Evolutionary conservation across 2,329 filamentous ascomycete genomes (phyloP).

Genomic region (Aspergillus fumigatiaffinis): DNA sequence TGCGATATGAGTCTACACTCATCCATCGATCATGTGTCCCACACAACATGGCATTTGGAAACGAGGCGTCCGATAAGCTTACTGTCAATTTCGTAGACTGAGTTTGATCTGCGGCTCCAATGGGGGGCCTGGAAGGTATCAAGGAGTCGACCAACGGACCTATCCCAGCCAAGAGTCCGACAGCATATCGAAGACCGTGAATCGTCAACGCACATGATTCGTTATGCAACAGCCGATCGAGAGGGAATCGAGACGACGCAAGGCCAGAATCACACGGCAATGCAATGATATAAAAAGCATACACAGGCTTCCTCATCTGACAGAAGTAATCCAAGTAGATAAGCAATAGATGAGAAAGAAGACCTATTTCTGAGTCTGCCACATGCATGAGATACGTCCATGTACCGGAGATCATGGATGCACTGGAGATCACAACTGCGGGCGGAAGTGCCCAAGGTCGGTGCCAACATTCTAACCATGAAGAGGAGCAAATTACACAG

Average conservation of each 20-base stretch:
- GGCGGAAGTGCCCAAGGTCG: background rate
- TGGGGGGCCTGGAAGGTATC: background rate
- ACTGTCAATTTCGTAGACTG: too few species aligned
- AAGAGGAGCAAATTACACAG: too few species aligned
- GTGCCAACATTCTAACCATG: background rate
- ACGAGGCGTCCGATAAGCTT: background rate
- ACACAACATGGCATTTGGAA: background rate
- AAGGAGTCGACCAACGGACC: too few species aligned
- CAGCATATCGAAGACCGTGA: too few species aligned
- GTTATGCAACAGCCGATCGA: too few species aligned
- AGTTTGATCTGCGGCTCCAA: background rate
- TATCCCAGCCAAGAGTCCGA: too few species aligned
- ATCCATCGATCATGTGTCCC: too few species aligned
- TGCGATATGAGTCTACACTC: background rate
- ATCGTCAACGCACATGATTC: too few species aligned
- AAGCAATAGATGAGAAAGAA: background rate
- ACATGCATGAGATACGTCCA: background rate
- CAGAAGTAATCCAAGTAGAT: background rate
- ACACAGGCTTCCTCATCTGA: too few species aligned
- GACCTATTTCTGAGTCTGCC: background rate
- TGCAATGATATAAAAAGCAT: too few species aligned
- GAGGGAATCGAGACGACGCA: too few species aligned
- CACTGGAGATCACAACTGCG: background rate
- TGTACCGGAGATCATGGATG: background rate
- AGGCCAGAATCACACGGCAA: too few species aligned